These are phyloP conservation scores for Grosmannia clavigera DNA, from an alignment of 2,329 filamentous ascomycete species.

Conservation along the genomic window DNA sequence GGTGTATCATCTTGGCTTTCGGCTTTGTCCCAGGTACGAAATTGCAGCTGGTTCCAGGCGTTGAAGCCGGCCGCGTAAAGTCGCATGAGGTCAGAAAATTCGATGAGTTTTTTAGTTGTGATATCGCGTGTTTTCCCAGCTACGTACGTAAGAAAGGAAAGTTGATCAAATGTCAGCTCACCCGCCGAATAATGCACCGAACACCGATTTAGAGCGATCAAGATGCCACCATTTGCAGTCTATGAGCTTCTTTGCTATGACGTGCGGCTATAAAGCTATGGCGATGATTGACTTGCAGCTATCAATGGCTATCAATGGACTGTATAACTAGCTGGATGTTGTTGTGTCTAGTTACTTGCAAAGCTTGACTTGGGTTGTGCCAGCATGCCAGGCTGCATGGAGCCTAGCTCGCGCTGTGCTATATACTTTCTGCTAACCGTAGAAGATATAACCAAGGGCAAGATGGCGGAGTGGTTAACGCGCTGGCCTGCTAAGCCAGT, in stretches of 20 bases:
- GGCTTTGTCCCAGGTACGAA: slow-evolving; percentile 13
- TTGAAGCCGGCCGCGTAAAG: slow-evolving; percentile 46
- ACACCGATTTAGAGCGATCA: neutral
- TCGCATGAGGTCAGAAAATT: slow-evolving; percentile 23
- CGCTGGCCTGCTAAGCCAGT: slow-evolving; percentile 4
- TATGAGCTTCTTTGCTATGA: too few species aligned
- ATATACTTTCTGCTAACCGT: neutral
- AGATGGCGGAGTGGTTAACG: slow-evolving; percentile 4
- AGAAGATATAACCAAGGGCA: neutral
- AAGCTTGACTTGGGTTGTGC: too few species aligned
- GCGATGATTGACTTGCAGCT: too few species aligned
- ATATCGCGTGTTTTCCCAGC: neutral
- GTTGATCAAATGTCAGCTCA: neutral
- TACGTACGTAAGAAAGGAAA: neutral
- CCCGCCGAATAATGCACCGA: neutral
- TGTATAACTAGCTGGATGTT: too few species aligned
- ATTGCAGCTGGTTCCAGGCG: slow-evolving; percentile 42
- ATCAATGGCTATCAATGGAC: too few species aligned
- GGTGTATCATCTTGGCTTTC: neutral
- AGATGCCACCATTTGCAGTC: neutral
- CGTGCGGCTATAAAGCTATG: too few species aligned
- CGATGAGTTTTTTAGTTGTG: neutral
- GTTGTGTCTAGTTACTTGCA: too few species aligned
- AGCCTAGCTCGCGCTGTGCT: neutral
- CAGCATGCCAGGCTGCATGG: neutral